Percentiles rank a stretch among this genome's conserved stretches.
Conservation (phyloP, 805 yeast species). For the Cephaloascus fragrans region DNA sequence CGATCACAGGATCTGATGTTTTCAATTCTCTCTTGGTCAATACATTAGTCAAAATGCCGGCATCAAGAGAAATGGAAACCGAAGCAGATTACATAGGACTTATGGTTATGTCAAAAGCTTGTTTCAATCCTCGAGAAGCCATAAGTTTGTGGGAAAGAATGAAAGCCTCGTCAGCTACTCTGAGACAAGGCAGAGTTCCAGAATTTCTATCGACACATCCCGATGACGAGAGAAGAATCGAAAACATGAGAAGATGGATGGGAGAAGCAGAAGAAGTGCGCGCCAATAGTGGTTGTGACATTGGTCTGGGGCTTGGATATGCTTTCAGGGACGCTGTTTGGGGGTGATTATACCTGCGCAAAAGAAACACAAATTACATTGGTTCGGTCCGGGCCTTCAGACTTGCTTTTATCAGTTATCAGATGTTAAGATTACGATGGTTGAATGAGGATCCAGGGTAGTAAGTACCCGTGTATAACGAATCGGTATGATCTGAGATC, state of each 20-base stretch:
- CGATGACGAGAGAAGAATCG: conserved; percentile 60
- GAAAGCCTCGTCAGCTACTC: conserved; percentile 37
- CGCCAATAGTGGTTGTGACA: conserved; percentile 30
- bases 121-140: conserved; percentile 73
- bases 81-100: conserved; percentile 96
- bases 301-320: conserved; percentile 2
- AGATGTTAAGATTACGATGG: no score
- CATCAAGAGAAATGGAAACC: conserved; percentile 87
- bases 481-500: no score
- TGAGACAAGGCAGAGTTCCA: conserved; percentile 22
- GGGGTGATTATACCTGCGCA: no score
- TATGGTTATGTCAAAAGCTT: conserved; percentile 83
- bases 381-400: no score
- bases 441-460: no score
- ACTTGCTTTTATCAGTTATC: no score
- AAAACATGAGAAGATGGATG: conserved; percentile 60
- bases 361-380: no score
- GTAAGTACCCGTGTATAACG: no score
- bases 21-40: conserved; percentile 44
- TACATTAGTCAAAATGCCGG: conserved; percentile 64
- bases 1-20: conserved; percentile 49
- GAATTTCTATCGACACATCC: conserved; percentile 89
- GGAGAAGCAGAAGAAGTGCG: conserved; percentile 40
- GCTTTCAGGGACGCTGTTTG: conserved; percentile 24
- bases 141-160: conserved; percentile 76